Evolutionary conservation across 108 stramenopile species (phyloP).

Genomic region (Nannochloropsis gaditana): DNA sequence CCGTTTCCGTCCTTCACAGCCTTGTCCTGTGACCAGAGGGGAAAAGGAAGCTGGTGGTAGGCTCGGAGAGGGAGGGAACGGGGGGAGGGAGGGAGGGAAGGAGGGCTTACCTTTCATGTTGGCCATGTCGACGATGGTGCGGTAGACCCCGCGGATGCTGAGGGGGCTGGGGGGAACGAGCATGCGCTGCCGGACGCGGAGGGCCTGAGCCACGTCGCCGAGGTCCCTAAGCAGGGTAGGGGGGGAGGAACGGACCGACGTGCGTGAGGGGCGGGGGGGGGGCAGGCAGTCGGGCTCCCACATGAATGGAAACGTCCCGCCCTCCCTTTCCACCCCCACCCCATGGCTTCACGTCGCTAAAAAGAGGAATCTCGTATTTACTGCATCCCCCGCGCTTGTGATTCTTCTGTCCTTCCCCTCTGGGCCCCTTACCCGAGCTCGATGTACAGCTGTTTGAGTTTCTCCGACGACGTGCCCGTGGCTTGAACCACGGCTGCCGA

Average conservation of each 20-base stretch:
- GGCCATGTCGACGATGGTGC: slow-evolving; percentile 5
- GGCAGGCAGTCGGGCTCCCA: too few relatives aligned
- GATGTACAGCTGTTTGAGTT: neutral
- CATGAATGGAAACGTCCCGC: too few relatives aligned
- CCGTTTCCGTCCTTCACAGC: neutral
- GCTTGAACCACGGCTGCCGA: neutral
- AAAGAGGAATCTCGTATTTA: too few relatives aligned
- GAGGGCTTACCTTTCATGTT: neutral
- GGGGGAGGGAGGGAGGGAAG: neutral
- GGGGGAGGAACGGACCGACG: neutral
- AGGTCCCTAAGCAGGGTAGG: neutral
- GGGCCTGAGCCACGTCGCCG: neutral
- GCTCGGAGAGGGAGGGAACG: neutral
- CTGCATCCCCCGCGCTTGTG: neutral
- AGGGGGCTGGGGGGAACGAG: neutral
- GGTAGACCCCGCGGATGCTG: neutral
- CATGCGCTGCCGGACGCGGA: neutral
- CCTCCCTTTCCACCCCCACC: too few relatives aligned
- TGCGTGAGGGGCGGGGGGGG: neutral
- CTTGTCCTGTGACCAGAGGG: neutral
- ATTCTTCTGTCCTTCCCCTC: neutral
- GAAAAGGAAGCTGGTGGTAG: neutral
- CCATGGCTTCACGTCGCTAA: too few relatives aligned
- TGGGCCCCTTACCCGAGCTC: neutral
- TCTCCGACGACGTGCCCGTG: neutral